Evolutionary conservation across 139 green algal genomes (phyloP).

Genomic region (Picochlorum sp.): DNA sequence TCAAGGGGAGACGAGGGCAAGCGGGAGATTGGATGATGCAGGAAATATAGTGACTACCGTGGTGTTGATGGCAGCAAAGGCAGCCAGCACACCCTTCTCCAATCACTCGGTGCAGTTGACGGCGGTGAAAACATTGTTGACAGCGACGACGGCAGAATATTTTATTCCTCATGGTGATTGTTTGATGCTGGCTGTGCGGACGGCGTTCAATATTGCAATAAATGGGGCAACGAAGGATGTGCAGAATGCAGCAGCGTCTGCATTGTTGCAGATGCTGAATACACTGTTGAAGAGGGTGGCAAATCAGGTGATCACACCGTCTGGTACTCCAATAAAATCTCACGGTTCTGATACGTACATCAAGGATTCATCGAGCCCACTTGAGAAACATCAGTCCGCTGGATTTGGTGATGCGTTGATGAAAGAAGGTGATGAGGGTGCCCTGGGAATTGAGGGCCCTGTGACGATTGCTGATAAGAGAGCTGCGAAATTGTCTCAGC

Average conservation of each 20-base stretch:
- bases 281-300: slow-evolving; percentile 73
- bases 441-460: background rate
- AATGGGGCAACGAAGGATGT: slow-evolving; percentile 50
- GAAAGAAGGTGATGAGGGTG: background rate
- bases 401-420: too few species aligned
- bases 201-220: slow-evolving; percentile 84
- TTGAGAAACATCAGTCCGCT: too few species aligned
- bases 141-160: slow-evolving; percentile 78
- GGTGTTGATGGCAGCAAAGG: slow-evolving; percentile 53
- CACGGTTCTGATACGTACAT: background rate
- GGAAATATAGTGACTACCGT: slow-evolving; percentile 37
- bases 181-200: slow-evolving; percentile 67
- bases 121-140: slow-evolving; percentile 66
- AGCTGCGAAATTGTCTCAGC: slow-evolving; percentile 57
- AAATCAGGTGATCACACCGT: slow-evolving; percentile 28
- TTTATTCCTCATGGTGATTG: slow-evolving; percentile 80
- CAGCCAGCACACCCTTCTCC: slow-evolving; percentile 40
- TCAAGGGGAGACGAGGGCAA: slow-evolving; percentile 48
- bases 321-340: background rate
- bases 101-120: slow-evolving; percentile 59
- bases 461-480: slow-evolving; percentile 18
- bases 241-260: slow-evolving; percentile 65
- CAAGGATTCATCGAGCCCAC: background rate
- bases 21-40: slow-evolving; percentile 44
- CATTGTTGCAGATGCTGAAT: slow-evolving; percentile 84